Base-by-base conservation (phyloP, 2,329 filamentous ascomycete genomes). In the Neofusicoccum kwambonambiense region DNA sequence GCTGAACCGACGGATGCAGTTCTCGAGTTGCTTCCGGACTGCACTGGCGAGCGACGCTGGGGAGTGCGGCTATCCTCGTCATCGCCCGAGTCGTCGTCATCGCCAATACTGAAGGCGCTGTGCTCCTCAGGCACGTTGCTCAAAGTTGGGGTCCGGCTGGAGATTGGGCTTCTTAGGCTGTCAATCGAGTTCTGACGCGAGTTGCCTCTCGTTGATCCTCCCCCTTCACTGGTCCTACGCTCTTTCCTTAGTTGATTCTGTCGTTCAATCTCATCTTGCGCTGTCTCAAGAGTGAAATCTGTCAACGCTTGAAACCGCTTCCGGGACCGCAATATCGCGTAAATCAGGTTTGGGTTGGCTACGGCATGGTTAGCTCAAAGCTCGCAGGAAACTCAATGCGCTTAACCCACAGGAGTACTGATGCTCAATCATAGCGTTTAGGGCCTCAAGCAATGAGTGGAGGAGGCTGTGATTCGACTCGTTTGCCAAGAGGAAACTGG, bases 401-500 rank as follows among this genome's bases (percentile, higher is more conserved):
- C 5, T 45, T 5, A 4, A 77, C 88, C 78, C 80, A 92, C 90
- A 87, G 57, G 82, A 84, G 73, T 92, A 95, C 72, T 96, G 90
- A 75, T 97, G 91, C 77, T 98, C 95, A 42, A 98, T 82, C 49
- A 97, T 90, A 1, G 92, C 87, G 74, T 95, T 97, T 73, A 98
- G 88, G 0, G 92, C 93, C 73, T 97, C 92, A 9, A 99, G 82
- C 31, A 98, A 79, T 0, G 93, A 93, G 56, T 88, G 86, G 6
- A 99, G 82, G 4, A 98, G 85, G 37, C 83, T 81, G 74, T 98
- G 91, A 69, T 99, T 99, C 42, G 87, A 90, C 65, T 99, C 95
- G 71, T 97, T 98, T 7, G 92, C 92, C 17, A 98, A 82, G 9
- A 99, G 81, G 75, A 98, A 99, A 37, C 91, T 92, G 0, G 95